Percentiles rank a stretch among this genome's conserved stretches.
phyloP scores from a whole-genome alignment of 768 basidiomycete species.

The Gelatoporia subvermispora region DNA sequence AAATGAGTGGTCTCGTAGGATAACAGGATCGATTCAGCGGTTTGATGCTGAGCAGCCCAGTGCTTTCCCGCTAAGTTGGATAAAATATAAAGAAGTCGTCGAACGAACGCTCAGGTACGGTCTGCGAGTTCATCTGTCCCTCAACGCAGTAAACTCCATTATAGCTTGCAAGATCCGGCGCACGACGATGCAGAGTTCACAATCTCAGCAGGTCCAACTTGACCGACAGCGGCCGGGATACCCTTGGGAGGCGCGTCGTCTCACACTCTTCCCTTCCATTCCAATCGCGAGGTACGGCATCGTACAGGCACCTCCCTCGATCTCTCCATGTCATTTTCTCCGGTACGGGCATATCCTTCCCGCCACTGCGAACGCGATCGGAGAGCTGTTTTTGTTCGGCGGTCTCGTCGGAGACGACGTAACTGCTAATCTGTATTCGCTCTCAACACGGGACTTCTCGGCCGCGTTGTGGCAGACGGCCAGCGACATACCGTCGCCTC shows the following conservation, averaged over 20 bases:
- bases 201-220: slow-evolving; percentile 13
- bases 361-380: slow-evolving; percentile 62
- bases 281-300: slow-evolving; percentile 59
- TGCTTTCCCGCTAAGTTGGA: no score
- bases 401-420: slow-evolving; percentile 90
- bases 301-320: slow-evolving; percentile 53
- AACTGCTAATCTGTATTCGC: slow-evolving; percentile 87
- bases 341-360: slow-evolving; percentile 95
- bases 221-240: slow-evolving; percentile 55
- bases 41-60: no score
- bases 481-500: slow-evolving; percentile 81
- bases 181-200: no score
- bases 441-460: slow-evolving; percentile 73
- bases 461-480: slow-evolving; percentile 81
- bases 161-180: no score
- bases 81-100: no score
- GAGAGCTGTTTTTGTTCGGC: slow-evolving; percentile 95
- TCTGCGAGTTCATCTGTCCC: no score
- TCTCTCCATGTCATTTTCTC: slow-evolving; percentile 88
- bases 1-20: no score
- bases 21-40: no score
- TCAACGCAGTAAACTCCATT: no score
- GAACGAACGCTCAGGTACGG: no score
- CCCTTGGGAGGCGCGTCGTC: slow-evolving; percentile 79
- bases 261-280: slow-evolving; percentile 64